phyloP scores from a whole-genome alignment of 371 early-diverging fungal genomes.

The Rhizomucor pusillus region DNA sequence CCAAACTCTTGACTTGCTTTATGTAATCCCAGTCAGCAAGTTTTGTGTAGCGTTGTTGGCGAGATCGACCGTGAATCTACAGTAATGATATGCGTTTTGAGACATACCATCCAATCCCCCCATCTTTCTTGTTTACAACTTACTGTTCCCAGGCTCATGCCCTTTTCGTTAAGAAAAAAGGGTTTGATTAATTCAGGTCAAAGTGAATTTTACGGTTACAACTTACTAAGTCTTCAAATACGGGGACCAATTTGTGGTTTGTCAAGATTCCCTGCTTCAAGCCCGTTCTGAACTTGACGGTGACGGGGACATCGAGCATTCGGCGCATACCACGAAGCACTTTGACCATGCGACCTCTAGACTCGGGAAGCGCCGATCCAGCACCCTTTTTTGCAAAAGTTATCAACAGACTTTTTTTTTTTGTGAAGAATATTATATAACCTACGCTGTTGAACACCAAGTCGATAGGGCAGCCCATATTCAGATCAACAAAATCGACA shows the following conservation, averaged over 20 bases:
- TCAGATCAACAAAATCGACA: conserved; percentile 95
- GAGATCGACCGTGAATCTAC: conserved; percentile 88
- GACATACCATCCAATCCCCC: not conserved
- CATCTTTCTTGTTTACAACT: conserved; percentile 6
- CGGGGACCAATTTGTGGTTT: conserved; percentile 75
- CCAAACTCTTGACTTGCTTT: conserved; percentile 45
- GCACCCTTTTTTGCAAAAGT: conserved; percentile 65
- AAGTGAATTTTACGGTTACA: no score
- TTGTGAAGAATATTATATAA: not conserved
- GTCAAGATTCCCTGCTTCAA: conserved; percentile 59
- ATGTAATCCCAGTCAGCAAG: conserved; percentile 94
- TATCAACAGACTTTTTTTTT: not conserved
- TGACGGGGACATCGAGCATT: conserved; percentile 77
- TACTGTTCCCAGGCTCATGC: conserved; percentile 46
- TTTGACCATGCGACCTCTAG: conserved; percentile 65
- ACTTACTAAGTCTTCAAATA: conserved; percentile 65
- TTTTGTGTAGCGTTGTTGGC: conserved; percentile 90
- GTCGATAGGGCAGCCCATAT: conserved; percentile 96
- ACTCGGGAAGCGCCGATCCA: conserved; percentile 81
- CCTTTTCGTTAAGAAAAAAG: conserved; percentile 16
- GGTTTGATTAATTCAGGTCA: not conserved
- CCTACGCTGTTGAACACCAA: conserved; percentile 66
- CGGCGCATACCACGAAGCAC: conserved; percentile 76
- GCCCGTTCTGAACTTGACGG: conserved; percentile 92
- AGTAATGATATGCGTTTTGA: not conserved